Evolutionary conservation across 495 filamentous ascomycete species (phyloP).

Genomic region (Penicillium waksmanii): DNA sequence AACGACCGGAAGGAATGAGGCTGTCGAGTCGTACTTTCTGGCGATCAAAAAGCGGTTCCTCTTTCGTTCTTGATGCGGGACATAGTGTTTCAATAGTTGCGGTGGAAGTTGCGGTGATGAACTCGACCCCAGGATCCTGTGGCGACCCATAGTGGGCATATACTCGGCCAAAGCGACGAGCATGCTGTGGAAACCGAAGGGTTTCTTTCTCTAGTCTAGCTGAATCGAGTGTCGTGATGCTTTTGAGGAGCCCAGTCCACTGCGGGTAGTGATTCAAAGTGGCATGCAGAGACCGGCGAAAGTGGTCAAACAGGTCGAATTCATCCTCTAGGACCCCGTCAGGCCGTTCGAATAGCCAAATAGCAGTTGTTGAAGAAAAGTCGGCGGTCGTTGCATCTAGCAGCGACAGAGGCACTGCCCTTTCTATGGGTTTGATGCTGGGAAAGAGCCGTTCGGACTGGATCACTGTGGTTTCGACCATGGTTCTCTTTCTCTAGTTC

Average conservation of each 20-base stretch:
- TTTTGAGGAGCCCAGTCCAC: constrained; percentile 33
- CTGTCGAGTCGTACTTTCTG: constrained; percentile 22
- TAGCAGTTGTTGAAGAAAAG: constrained; percentile 24
- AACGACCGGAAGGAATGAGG: constrained; percentile 12
- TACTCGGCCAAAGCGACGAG: constrained; percentile 39
- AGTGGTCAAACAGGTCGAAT: constrained; percentile 17
- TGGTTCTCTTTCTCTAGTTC: not conserved
- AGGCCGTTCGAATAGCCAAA: constrained; percentile 34
- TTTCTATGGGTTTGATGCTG: constrained; percentile 1
- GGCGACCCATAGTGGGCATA: constrained; percentile 35
- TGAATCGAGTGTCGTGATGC: constrained; percentile 16
- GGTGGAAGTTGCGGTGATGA: constrained; percentile 29
- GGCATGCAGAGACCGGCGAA: constrained; percentile 28
- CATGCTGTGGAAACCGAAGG: constrained; percentile 20
- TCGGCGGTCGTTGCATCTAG: constrained; percentile 35
- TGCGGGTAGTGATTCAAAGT: constrained; percentile 39
- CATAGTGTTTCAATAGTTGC: constrained; percentile 32
- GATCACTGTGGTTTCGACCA: constrained; percentile 7
- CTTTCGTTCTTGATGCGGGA: constrained; percentile 26
- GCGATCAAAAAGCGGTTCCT: constrained; percentile 32
- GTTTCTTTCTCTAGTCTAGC: constrained; percentile 4
- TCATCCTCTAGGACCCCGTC: not conserved
- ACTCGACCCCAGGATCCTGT: constrained; percentile 41
- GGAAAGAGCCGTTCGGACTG: constrained; percentile 21
- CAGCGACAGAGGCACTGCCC: constrained; percentile 28